Evolutionary conservation across 1,139 yeast genomes (phyloP).

Genomic region (Kurtzmaniella quercitrusa): DNA sequence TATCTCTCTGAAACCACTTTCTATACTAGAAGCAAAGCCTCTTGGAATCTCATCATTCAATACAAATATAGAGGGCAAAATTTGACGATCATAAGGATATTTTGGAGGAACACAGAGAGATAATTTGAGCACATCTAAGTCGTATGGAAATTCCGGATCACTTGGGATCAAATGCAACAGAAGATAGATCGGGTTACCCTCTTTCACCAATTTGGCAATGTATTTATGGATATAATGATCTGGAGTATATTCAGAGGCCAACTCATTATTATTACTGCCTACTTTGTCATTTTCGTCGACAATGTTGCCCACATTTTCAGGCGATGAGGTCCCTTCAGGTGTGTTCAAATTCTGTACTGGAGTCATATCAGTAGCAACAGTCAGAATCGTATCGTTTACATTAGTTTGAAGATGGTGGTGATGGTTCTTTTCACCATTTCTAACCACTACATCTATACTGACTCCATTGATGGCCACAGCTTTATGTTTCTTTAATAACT

Average conservation of each 20-base stretch:
- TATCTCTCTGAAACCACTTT: conserved; percentile 55
- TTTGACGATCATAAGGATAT: conserved; percentile 42
- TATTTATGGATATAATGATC: conserved; percentile 3
- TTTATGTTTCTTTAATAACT: conserved; percentile 21
- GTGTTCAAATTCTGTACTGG: not conserved
- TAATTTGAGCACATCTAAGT: conserved; percentile 46
- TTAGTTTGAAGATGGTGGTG: not conserved
- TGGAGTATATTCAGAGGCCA: not conserved
- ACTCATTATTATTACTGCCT: too few species aligned
- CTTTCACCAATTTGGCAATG: conserved; percentile 4
- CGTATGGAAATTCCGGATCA: conserved; percentile 75
- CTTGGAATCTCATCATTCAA: conserved; percentile 68
- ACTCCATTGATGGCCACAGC: conserved; percentile 35
- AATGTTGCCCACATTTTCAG: not conserved
- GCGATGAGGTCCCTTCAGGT: not conserved
- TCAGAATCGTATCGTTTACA: too few species aligned
- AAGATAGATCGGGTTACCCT: conserved; percentile 20
- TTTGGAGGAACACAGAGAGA: conserved; percentile 50
- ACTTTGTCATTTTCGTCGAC: too few species aligned
- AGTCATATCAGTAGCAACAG: too few species aligned
- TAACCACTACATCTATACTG: conserved; percentile 17
- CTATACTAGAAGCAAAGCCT: conserved; percentile 65
- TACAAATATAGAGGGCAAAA: conserved; percentile 44
- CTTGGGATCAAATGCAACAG: conserved; percentile 47
- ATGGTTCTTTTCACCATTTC: conserved; percentile 11